Percentiles rank a stretch among this genome's conserved stretches.
These are phyloP conservation scores for Ophiocordyceps camponoti-leonardi DNA, from an alignment of 2,329 filamentous ascomycete genomes.

Conservation along the genomic window DNA sequence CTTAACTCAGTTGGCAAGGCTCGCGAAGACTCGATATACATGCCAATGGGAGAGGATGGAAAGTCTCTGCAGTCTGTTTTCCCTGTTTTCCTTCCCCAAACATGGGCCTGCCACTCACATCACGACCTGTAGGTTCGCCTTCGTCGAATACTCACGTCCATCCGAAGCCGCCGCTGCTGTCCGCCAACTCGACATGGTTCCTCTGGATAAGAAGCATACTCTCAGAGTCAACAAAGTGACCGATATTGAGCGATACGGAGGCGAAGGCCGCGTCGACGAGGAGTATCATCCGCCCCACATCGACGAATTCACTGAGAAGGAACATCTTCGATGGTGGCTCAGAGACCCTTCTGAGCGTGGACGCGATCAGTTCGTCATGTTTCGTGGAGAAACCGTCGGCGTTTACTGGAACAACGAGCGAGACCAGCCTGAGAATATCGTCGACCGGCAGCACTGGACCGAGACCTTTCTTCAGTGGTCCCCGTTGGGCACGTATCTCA, in stretches of 20 bases:
- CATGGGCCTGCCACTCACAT: constrained; percentile 2
- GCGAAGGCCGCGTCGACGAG: constrained; percentile 85
- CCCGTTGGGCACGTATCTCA: constrained; percentile 81
- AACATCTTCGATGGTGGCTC: constrained; percentile 88
- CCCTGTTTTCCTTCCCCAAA: not conserved
- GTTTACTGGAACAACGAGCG: constrained; percentile 98
- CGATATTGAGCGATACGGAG: constrained; percentile 89
- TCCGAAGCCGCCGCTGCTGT: constrained; percentile 81
- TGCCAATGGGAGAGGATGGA: constrained; percentile 80
- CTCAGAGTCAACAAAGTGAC: constrained; percentile 95
- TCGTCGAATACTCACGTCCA: constrained; percentile 86
- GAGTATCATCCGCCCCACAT: constrained; percentile 71
- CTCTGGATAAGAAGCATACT: constrained; percentile 93
- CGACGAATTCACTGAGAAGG: constrained; percentile 75
- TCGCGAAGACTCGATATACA: constrained; percentile 74
- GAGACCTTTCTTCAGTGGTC: constrained; percentile 98
- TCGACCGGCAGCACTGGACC: constrained; percentile 92
- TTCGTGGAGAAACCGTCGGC: constrained; percentile 76
- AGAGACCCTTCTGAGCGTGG: constrained; percentile 64
- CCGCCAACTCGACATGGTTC: constrained; percentile 68
- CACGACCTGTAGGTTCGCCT: constrained; percentile 54
- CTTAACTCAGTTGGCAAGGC: constrained; percentile 72
- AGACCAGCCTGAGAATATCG: constrained; percentile 70
- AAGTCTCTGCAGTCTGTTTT: constrained; percentile 63
- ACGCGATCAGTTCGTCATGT: constrained; percentile 92